Evolutionary conservation across 345 rosid genomes (phyloP), one percentile per base, ranked within the genome.

Genomic region (Hibiscus trionum): DNA sequence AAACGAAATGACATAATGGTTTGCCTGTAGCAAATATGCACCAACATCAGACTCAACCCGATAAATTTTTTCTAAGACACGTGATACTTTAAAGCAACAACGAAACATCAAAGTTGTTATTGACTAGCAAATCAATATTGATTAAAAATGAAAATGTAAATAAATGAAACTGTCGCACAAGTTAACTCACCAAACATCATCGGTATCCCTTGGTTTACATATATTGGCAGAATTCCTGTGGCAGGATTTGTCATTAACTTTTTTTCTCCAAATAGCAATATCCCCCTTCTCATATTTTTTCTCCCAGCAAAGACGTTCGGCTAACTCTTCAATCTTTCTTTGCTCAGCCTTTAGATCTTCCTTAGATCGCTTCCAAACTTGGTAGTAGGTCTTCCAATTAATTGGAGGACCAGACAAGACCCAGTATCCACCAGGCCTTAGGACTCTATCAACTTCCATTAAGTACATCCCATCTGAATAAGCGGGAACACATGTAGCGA

Each of bases 371-470:
- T 90, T 86, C 99, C 99, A 95, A 29, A 93, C 89, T 71, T 90
- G 71, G 78, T 92, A 86, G 72, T 82, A 88, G 3, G 90, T 92
- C 75, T 90, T 88, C 99, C 99, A 95, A 80, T 95, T 95, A 66
- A 95, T 95, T 16, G 97, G 97, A 66, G 99, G 99, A 2, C 97
- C 99, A 31, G 97, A 95, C 77, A 95, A 79, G 69, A 95, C 84
- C 99, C 97, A 95, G 81, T 83, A 95, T 70, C 99, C 99, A 72
- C 97, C 99, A 2, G 97, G 99, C 82, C 99, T 88, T 77, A 92
- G 83, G 66, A 95, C 97, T 79, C 99, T 76, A 79, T 95, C 99
- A 35, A 95, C 93, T 84, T 92, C 99, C 96, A 89, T 89, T 69
- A 95, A 80, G 78, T 86, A 90, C 72, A 57, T 85, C 69, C 99